Evolutionary conservation across 257 asterid genomes (phyloP).

Genomic region (Striga asiatica): DNA sequence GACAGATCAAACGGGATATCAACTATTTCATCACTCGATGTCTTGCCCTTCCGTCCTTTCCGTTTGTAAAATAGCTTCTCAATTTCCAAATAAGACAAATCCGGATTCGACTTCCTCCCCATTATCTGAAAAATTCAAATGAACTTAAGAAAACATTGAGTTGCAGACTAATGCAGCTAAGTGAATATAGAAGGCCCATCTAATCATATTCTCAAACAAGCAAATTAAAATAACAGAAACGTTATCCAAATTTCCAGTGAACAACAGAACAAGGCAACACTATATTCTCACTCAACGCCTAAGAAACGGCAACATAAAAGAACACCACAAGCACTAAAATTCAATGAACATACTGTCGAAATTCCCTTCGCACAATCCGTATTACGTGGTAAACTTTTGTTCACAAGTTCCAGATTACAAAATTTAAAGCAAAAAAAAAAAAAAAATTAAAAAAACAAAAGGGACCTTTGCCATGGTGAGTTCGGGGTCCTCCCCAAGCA

Average conservation of each 20-base stretch:
- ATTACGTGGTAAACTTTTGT: too few relatives aligned
- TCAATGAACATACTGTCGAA: too few relatives aligned
- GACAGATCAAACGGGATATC: slow-evolving; percentile 55
- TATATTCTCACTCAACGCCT: too few relatives aligned
- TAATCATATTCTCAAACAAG: too few relatives aligned
- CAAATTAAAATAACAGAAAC: too few relatives aligned
- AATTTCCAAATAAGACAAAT: slow-evolving; percentile 56
- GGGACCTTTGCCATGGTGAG: slow-evolving; percentile 77
- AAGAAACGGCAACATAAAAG: too few relatives aligned
- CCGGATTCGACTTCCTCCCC: slow-evolving; percentile 77
- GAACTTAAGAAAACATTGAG: not conserved
- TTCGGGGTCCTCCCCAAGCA: slow-evolving; percentile 97
- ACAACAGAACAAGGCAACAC: too few relatives aligned
- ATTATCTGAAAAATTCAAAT: slow-evolving; percentile 42
- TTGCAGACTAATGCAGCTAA: too few relatives aligned
- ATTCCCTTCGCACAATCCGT: too few relatives aligned
- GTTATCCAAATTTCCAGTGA: too few relatives aligned
- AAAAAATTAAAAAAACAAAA: not conserved
- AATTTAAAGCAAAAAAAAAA: not conserved
- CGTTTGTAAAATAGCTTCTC: slow-evolving; percentile 52
- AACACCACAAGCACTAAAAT: too few relatives aligned
- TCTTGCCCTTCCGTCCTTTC: slow-evolving; percentile 32
- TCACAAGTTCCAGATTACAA: not conserved
- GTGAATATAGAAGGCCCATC: too few relatives aligned
- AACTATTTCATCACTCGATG: slow-evolving; percentile 28